A percentile compares a stretch with the other conserved stretches of the same genome.
Conservation (phyloP, 73 alveolate species). For the Blepharisma japonicum region DNA sequence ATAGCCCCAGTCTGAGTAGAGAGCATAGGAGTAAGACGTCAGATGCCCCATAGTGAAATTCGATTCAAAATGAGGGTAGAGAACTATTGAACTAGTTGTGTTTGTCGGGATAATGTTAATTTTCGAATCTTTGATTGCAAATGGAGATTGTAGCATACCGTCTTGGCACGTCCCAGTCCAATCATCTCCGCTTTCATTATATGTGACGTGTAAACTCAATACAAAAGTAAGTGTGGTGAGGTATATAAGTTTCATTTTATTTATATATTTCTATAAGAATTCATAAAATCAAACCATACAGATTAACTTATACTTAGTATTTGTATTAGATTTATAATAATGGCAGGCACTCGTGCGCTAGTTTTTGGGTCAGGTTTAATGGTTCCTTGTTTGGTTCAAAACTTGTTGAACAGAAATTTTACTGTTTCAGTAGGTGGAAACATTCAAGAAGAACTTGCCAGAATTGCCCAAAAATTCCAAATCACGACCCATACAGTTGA, state of each 20-base stretch:
- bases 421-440: conserved; percentile 5
- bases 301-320: no score
- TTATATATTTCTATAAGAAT: no score
- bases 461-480: background rate
- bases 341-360: conserved; percentile 4
- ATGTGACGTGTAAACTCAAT: background rate
- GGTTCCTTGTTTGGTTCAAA: conserved; percentile 8
- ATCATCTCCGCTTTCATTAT: background rate
- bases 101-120: background rate
- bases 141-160: conserved; percentile 25
- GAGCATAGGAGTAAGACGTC: background rate
- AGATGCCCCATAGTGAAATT: background rate
- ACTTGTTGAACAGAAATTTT: background rate
- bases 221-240: no score
- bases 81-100: background rate
- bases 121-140: background rate
- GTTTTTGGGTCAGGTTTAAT: conserved; percentile 22
- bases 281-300: no score
- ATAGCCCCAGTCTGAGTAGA: background rate
- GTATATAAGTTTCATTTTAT: no score
- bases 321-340: background rate
- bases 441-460: background rate
- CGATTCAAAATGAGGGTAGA: background rate
- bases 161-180: conserved; percentile 12
- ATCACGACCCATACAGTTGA: background rate